phyloP scores from a whole-genome alignment of 2,329 filamentous ascomycete species.

The Trichoderma hamatum region DNA sequence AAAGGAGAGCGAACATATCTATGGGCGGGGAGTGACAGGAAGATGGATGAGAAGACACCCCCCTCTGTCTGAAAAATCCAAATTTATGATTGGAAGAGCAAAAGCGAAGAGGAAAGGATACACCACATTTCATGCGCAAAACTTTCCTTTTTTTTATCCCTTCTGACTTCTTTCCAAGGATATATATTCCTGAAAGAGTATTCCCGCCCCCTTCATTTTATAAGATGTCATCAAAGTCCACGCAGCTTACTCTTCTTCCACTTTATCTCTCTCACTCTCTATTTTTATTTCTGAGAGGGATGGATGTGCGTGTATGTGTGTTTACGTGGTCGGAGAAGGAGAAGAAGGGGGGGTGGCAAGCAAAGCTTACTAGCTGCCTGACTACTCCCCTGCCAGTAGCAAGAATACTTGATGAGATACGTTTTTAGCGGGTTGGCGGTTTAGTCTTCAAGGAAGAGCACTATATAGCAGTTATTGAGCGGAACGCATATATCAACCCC shows the following conservation, averaged over 20 bases:
- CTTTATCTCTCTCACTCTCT: neutral
- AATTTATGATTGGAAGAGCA: neutral
- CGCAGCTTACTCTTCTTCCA: conserved; percentile 3
- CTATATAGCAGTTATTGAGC: conserved; percentile 21
- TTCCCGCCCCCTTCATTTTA: neutral
- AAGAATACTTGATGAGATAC: conserved; percentile 2
- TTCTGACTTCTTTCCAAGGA: neutral
- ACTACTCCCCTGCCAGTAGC: neutral
- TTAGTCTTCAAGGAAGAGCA: conserved; percentile 12
- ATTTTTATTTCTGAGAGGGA: neutral
- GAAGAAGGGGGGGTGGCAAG: neutral
- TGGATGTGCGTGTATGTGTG: neutral
- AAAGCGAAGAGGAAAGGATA: neutral
- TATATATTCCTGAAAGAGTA: neutral
- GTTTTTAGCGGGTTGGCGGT: conserved; percentile 3
- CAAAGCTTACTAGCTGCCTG: conserved; percentile 4
- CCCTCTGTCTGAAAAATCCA: neutral
- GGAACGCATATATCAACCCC: conserved; percentile 9
- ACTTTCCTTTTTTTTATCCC: neutral
- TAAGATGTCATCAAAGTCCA: neutral
- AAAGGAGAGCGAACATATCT: neutral
- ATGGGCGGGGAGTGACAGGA: neutral
- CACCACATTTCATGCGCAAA: neutral
- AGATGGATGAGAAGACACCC: conserved; percentile 6
- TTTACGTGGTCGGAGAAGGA: neutral